phyloP scores from a whole-genome alignment of 768 basidiomycete genomes.

The Brasilioporus rufonigricans region DNA sequence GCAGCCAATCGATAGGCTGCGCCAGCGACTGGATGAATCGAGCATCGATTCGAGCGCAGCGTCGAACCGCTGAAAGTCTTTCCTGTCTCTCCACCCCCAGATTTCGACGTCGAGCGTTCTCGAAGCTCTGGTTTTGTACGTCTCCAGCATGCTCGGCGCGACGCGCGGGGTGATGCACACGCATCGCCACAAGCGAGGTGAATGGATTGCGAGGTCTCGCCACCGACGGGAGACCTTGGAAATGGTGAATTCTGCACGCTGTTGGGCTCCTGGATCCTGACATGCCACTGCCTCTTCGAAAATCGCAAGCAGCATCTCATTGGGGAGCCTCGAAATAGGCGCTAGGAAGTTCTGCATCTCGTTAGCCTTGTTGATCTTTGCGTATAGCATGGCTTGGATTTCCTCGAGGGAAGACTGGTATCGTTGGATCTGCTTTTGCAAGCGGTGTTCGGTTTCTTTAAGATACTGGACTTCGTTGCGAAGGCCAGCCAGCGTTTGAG shows the following conservation, averaged over 20 bases:
- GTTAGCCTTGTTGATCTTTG: conserved; percentile 24
- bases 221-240: conserved; percentile 33
- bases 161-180: conserved; percentile 25
- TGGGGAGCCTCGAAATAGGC: conserved; percentile 28
- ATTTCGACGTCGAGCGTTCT: conserved; percentile 28
- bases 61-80: conserved; percentile 32
- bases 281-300: conserved; percentile 30
- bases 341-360: conserved; percentile 31
- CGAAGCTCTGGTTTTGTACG: conserved; percentile 26
- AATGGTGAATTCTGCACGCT: conserved; percentile 23
- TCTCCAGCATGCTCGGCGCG: conserved; percentile 19
- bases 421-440: conserved; percentile 18
- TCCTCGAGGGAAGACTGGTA: conserved; percentile 14
- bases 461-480: conserved; percentile 20
- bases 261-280: conserved; percentile 20
- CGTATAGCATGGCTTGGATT: conserved; percentile 14
- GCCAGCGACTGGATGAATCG: conserved; percentile 28
- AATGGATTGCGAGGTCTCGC: conserved; percentile 30
- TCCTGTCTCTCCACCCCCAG: conserved; percentile 29
- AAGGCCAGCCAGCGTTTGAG: conserved; percentile 18
- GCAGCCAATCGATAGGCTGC: conserved; percentile 23
- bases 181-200: conserved; percentile 30
- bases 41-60: conserved; percentile 24
- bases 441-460: conserved; percentile 7
- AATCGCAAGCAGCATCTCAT: conserved; percentile 30